A percentile compares a stretch with the other conserved stretches of the same genome.
These are phyloP conservation scores for Paxillus involutus DNA, from an alignment of 768 basidiomycete genomes.

Conservation along the genomic window DNA sequence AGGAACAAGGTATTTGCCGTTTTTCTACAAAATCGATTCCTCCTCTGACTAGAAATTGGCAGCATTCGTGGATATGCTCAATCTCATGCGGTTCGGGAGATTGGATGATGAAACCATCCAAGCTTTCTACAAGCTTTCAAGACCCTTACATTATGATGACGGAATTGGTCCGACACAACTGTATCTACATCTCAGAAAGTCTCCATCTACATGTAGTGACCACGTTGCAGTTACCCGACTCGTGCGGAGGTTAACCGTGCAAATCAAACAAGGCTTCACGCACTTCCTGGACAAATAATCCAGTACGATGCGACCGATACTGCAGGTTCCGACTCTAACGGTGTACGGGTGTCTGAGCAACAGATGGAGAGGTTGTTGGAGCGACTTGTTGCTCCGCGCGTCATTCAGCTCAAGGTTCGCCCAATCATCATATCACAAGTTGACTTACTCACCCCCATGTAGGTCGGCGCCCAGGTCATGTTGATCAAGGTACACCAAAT, in stretches of 20 bases:
- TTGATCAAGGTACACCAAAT: constrained; percentile 55
- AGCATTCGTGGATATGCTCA: constrained; percentile 84
- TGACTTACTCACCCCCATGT: constrained; percentile 3
- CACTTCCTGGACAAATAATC: constrained; percentile 38
- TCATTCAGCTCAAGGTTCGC: constrained; percentile 48
- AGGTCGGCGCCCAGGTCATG: constrained; percentile 89
- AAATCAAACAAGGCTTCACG: constrained; percentile 52
- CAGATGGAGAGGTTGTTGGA: constrained; percentile 49
- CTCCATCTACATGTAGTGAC: neutral
- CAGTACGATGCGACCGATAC: constrained; percentile 47
- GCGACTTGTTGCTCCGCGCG: constrained; percentile 56
- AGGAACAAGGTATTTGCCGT: constrained; percentile 59
- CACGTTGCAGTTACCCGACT: constrained; percentile 57
- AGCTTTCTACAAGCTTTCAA: constrained; percentile 56
- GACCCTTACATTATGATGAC: constrained; percentile 62
- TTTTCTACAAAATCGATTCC: neutral
- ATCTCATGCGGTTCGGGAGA: constrained; percentile 79
- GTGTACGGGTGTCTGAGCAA: constrained; percentile 32
- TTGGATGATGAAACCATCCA: constrained; percentile 42
- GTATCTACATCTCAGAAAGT: constrained; percentile 37
- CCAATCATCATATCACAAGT: neutral
- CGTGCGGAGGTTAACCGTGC: constrained; percentile 68
- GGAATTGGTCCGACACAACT: constrained; percentile 82
- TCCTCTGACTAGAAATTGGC: neutral
- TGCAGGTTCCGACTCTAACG: constrained; percentile 46